Conservation (phyloP, 192 early-diverging fungal genomes). For the Coemansia sp. region DNA sequence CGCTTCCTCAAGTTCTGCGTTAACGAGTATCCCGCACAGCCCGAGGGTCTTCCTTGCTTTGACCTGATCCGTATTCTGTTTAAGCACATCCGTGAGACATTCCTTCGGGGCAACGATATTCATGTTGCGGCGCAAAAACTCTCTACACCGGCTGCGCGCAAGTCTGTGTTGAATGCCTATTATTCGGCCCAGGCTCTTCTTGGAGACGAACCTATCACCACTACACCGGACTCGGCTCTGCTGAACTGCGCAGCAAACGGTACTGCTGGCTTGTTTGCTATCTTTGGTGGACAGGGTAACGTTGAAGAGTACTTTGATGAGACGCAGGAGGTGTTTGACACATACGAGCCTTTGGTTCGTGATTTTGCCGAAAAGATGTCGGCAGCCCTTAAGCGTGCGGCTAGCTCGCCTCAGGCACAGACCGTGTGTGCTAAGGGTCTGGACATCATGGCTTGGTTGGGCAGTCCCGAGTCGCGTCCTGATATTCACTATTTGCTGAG, state of each 20-base stretch:
- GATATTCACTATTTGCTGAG: constrained; percentile 74
- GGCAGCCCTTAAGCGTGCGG: constrained; percentile 60
- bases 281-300: constrained; percentile 97
- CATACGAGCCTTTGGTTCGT: constrained; percentile 75
- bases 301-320: constrained; percentile 95
- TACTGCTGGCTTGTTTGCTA: constrained; percentile 66
- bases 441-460: constrained; percentile 83
- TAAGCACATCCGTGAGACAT: constrained; percentile 66
- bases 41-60: constrained; percentile 55
- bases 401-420: constrained; percentile 57
- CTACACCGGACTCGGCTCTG: constrained; percentile 56
- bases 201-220: constrained; percentile 14
- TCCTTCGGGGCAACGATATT: constrained; percentile 78
- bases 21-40: constrained; percentile 32
- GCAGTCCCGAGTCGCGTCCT: constrained; percentile 71
- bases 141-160: constrained; percentile 51
- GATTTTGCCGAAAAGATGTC: constrained; percentile 76
- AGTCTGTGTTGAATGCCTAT: constrained; percentile 69
- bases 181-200: constrained; percentile 71
- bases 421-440: constrained; percentile 73
- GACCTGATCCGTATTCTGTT: constrained; percentile 70
- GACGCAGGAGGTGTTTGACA: constrained; percentile 70
- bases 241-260: constrained; percentile 61
- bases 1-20: constrained; percentile 69
- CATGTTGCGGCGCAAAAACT: constrained; percentile 69